Base-by-base conservation (phyloP, 352 stramenopile genomes). In the Globisporangium orthogonon region DNA sequence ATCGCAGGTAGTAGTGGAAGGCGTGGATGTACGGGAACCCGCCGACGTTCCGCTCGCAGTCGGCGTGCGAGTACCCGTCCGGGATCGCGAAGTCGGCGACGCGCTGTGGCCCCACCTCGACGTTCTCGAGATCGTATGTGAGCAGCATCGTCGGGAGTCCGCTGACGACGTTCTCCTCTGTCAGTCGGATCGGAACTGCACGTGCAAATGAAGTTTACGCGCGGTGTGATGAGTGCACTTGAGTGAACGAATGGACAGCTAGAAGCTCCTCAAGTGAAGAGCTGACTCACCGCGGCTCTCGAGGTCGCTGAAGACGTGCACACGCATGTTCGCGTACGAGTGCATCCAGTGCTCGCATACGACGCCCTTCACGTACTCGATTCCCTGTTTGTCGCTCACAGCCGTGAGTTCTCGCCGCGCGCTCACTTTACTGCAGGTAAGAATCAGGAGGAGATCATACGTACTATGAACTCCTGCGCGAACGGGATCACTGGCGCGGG, bases 11-110 rank as follows among this genome's bases (percentile, higher is more conserved):
- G 63, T 91, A 71, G 56, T 91, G 73, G 60, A 88, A 91, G 11
- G 70, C 71, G 59, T 91, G 81, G 52, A 91, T 89, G 56, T 88
- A 89, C 33, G 79, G 74, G 57, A 91, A 89, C n/a, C 77, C 76
- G 35, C 67, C 68, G 18, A 86, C 75, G 29, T 69, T 89, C 66
- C 78, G 73, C 30, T 54, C 52, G 56, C 81, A 91, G 29, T 86
- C 78, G 37, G 55, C 65, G 40, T 78, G 74, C 15, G 69, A 58
- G 58, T 86, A 89, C n/a, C 75, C 75, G 50, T 71, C 71, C 0
- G 78, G 81, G 51, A 91, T 83, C 0, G 56, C 56, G 51, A 88
- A 87, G 33, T 71, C 66, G 1, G 58, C 67, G 14, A 66, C 37
- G 37, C 76, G 62, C 60, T 90, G 80, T 10, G 80, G 62, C 0